phyloP scores from a whole-genome alignment of 2,329 filamentous ascomycete species.

The Clonostachys byssicola region DNA sequence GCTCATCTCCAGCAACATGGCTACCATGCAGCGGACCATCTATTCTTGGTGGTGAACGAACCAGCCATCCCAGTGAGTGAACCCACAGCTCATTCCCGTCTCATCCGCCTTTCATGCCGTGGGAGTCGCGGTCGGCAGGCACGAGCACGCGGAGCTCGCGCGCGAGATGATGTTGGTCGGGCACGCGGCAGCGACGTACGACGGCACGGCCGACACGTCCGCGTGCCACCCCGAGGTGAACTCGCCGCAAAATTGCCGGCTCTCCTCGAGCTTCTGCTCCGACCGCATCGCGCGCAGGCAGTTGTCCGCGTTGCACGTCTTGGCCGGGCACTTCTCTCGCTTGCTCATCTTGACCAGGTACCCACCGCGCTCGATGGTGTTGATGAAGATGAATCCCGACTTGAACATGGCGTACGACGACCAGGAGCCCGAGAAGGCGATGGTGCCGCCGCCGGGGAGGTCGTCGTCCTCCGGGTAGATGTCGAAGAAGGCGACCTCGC shows the following conservation, averaged over 20 bases:
- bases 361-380: slow-evolving; percentile 35
- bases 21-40: too few relatives aligned
- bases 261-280: slow-evolving; percentile 9
- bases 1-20: too few relatives aligned
- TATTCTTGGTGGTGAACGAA: too few relatives aligned
- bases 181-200: slow-evolving; percentile 10
- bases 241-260: slow-evolving; percentile 10
- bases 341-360: slow-evolving; percentile 24
- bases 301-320: slow-evolving; percentile 11
- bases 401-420: slow-evolving; percentile 37
- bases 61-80: too few relatives aligned
- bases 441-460: slow-evolving; percentile 22
- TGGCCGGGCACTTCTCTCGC: slow-evolving; percentile 10
- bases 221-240: slow-evolving; percentile 10
- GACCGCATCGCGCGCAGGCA: slow-evolving; percentile 12
- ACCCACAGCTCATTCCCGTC: neutral
- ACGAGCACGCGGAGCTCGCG: slow-evolving; percentile 13
- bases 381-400: slow-evolving; percentile 32
- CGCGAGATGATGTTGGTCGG: slow-evolving; percentile 11
- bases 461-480: slow-evolving; percentile 41
- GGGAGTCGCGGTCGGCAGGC: slow-evolving; percentile 10
- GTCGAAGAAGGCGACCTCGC: slow-evolving; percentile 41
- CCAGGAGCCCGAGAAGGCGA: slow-evolving; percentile 36
- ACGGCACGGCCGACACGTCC: slow-evolving; percentile 10
- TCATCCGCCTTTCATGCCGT: neutral